Percentiles rank a stretch among this genome's conserved stretches.
Conservation (phyloP, 2,329 filamentous ascomycete genomes). For the Pseudogymnoascus destructans region DNA sequence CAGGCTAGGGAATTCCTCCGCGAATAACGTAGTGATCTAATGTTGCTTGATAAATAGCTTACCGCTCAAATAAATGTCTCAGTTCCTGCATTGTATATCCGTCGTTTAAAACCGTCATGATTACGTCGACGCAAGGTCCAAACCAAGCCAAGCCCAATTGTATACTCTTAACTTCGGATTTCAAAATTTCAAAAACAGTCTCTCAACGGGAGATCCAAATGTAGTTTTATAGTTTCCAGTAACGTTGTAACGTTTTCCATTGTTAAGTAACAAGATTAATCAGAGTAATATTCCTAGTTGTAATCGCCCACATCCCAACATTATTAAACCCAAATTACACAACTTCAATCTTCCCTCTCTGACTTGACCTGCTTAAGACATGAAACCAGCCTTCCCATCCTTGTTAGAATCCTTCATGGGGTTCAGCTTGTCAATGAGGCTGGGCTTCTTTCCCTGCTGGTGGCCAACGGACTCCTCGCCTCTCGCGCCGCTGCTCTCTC, state of each 20-base stretch:
- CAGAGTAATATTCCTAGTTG: not conserved
- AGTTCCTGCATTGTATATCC: not conserved
- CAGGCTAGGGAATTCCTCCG: not conserved
- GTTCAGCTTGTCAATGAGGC: conserved; percentile 40
- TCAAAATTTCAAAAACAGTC: not conserved
- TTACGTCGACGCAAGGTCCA: not conserved
- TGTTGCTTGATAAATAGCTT: not conserved
- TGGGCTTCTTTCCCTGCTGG: conserved; percentile 30
- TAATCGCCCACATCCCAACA: not conserved
- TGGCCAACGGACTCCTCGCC: not conserved
- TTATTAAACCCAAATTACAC: conserved; percentile 6
- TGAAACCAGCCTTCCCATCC: conserved; percentile 42
- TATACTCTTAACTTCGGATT: not conserved
- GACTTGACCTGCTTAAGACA: conserved; percentile 29
- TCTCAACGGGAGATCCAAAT: not conserved
- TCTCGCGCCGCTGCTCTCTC: not conserved
- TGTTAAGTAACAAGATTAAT: not conserved
- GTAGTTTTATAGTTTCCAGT: not conserved
- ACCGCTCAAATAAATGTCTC: not conserved
- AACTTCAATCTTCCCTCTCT: not conserved
- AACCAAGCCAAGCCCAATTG: not conserved
- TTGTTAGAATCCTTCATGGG: conserved; percentile 39
- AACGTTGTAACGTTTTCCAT: not conserved
- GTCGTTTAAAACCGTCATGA: not conserved
- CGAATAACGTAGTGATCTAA: not conserved